Percentiles rank a stretch among this genome's conserved stretches.
phyloP scores from a whole-genome alignment of 164 flowering plant genomes.

The Liquidambar formosana region DNA sequence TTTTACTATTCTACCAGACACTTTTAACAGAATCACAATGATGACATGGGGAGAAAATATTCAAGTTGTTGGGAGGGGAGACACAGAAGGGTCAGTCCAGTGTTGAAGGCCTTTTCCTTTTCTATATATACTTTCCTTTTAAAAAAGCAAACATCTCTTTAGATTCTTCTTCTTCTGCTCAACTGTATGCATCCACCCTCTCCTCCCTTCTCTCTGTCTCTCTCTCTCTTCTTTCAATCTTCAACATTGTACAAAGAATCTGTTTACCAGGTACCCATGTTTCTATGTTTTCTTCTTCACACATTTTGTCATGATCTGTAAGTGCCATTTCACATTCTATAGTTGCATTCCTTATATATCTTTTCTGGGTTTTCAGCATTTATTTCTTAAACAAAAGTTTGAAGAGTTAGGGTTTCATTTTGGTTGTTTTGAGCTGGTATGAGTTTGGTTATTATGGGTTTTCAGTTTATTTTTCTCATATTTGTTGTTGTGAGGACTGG shows the following conservation, averaged over 20 bases:
- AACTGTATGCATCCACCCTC: background rate
- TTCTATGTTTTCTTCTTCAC: background rate
- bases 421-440: background rate
- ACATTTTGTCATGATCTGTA: background rate
- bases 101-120: constrained; percentile 1
- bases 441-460: background rate
- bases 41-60: constrained; percentile 1
- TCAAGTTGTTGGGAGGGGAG: constrained; percentile 10
- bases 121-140: constrained; percentile 3
- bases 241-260: background rate
- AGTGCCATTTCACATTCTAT: background rate
- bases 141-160: constrained; percentile 15
- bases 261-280: background rate
- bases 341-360: background rate
- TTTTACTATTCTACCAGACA: background rate
- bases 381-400: background rate
- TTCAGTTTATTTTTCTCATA: background rate
- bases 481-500: background rate
- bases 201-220: background rate
- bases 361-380: background rate
- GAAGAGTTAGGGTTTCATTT: background rate
- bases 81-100: constrained; percentile 15
- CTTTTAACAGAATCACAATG: background rate
- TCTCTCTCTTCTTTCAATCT: background rate
- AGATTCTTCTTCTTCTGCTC: constrained; percentile 16